Evolutionary conservation across 2,329 filamentous ascomycete species (phyloP), one percentile per base, ranked within the genome.

Genomic region (Verticillium klebahnii): DNA sequence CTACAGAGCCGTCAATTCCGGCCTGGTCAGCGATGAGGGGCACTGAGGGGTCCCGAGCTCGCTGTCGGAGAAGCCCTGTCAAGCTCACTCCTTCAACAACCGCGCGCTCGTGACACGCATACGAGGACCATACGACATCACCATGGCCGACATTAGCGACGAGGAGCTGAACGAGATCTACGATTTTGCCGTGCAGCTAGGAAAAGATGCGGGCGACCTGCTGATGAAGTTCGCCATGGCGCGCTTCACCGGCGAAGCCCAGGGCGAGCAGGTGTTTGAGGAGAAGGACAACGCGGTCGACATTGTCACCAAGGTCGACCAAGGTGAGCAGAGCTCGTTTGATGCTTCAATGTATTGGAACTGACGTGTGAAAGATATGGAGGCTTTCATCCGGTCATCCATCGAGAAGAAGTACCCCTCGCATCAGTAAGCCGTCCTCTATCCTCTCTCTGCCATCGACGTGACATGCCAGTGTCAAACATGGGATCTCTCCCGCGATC

Each of bases 201-300:
- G 86, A 64, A 89, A 89, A 69, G 82, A 88, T 75, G 90, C 89
- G 0, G 90, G 90, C 7, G 75, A 83, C 60, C 81, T 91, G 69
- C 80, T 93, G 52, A 83, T 90, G 71, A 81, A 86, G 57, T 86
- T 85, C 14, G 85, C 88, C n/a, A 79, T 83, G 65, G 72, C 80
- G 65, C 81, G 87, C 37, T 84, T 83, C 67, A 76, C 74, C 11
- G 77, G 75, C 45, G 45, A 6, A 40, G 69, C 70, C 17, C 72
- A 65, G 55, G 61, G 66, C 36, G 55, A 66, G 54, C 74, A 80
- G 63, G 68, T 69, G 1, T 80, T 83, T 60, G 75, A 80, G 8
- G 88, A 92, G 74, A 93, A 93, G 72, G 87, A 90, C 66, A 92
- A 85, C 70, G 83, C 89, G 1, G 90, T 93, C 12, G 90, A 93